Evolutionary conservation across 306 rosid genomes (phyloP).

Genomic region (Inga oerstediana): DNA sequence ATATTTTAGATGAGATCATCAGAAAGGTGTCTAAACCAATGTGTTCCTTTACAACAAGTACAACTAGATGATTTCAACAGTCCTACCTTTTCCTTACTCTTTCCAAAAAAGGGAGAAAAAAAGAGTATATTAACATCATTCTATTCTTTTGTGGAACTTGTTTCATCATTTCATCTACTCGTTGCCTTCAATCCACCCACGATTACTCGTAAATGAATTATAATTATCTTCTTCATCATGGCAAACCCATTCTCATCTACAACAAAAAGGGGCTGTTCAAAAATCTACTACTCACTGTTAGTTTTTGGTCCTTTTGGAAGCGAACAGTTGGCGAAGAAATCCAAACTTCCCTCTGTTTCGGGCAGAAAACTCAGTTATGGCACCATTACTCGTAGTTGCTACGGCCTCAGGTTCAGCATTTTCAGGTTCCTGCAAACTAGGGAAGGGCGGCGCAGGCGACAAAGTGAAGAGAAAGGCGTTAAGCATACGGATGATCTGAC

Average conservation of each 20-base stretch:
- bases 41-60: conserved; percentile 25
- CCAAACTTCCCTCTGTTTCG: conserved; percentile 72
- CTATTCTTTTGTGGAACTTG: conserved; percentile 19
- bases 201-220: conserved; percentile 22
- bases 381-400: conserved; percentile 46
- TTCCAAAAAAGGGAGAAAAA: not conserved
- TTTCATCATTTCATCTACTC: conserved; percentile 12
- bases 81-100: conserved; percentile 26
- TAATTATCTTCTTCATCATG: conserved; percentile 2
- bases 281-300: conserved; percentile 49
- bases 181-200: conserved; percentile 7
- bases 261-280: conserved; percentile 31
- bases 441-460: conserved; percentile 41
- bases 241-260: conserved; percentile 29
- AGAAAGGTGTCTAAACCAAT: conserved; percentile 14
- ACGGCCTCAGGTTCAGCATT: conserved; percentile 40
- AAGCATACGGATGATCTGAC: conserved; percentile 79
- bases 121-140: conserved; percentile 25
- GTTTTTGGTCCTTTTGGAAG: conserved; percentile 68
- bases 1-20: not conserved
- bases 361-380: conserved; percentile 56
- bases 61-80: conserved; percentile 11
- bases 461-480: conserved; percentile 61
- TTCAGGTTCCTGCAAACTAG: conserved; percentile 41
- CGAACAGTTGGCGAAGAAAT: conserved; percentile 70